A percentile compares a stretch with the other conserved stretches of the same genome.
phyloP scores from a whole-genome alignment of 2,329 filamentous ascomycete genomes.

The Paraphoma sp. region DNA sequence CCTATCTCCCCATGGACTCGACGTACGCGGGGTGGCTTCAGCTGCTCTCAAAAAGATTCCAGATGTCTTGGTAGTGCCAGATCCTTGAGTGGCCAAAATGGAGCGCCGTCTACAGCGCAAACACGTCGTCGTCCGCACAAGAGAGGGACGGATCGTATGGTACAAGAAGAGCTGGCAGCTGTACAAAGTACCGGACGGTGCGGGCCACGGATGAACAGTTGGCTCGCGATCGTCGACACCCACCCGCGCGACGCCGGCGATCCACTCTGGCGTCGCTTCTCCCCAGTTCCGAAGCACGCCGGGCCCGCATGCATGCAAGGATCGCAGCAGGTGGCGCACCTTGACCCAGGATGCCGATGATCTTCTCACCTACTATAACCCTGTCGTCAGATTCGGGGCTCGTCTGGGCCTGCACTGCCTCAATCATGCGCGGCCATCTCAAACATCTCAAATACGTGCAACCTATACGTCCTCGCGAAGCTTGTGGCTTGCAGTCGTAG shows the following conservation, averaged over 20 bases:
- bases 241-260: conserved; percentile 8
- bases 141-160: background rate
- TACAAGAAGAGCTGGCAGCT: background rate
- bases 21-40: background rate
- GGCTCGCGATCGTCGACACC: background rate
- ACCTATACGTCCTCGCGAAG: background rate
- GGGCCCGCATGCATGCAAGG: conserved; percentile 7
- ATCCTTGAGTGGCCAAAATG: background rate
- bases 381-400: background rate
- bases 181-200: background rate
- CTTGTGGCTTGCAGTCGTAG: background rate
- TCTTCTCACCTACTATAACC: conserved; percentile 5
- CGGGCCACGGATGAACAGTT: background rate
- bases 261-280: conserved; percentile 5
- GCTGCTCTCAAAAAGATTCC: background rate
- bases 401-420: conserved; percentile 4
- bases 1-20: conserved; percentile 1
- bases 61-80: background rate
- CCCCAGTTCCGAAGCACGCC: conserved; percentile 5
- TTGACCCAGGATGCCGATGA: conserved; percentile 1
- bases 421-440: conserved; percentile 1
- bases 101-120: background rate
- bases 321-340: background rate
- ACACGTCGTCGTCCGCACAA: background rate
- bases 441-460: conserved; percentile 2